Evolutionary conservation across 2,329 filamentous ascomycete species (phyloP).

Genomic region (Ophiostoma novo-ulmi): DNA sequence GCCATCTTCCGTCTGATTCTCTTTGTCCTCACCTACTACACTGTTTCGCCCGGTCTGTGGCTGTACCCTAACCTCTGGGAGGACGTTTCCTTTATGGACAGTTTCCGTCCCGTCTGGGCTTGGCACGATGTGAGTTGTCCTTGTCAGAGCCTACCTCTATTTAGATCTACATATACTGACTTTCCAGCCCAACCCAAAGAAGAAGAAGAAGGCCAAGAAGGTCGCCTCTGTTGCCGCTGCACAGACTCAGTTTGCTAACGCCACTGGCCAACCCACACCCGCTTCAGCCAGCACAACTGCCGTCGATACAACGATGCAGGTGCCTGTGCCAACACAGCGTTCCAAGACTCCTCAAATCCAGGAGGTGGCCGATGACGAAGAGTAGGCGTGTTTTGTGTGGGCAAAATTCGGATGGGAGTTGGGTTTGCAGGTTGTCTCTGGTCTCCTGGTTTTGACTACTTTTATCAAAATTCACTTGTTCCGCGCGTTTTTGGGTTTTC

Average conservation of each 20-base stretch:
- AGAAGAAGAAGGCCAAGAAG: conserved; percentile 53
- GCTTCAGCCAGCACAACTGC: conserved; percentile 53
- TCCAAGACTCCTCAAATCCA: conserved; percentile 38
- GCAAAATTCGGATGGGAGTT: neutral
- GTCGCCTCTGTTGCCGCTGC: conserved; percentile 31
- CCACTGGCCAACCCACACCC: conserved; percentile 50
- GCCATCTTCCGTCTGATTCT: conserved; percentile 93
- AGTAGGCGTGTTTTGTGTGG: neutral
- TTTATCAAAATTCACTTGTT: neutral
- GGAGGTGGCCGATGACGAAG: conserved; percentile 36
- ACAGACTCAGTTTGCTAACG: conserved; percentile 45
- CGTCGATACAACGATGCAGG: conserved; percentile 50
- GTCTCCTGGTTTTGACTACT: neutral
- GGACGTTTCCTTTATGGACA: conserved; percentile 97
- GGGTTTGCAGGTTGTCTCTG: neutral
- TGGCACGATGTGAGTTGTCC: conserved; percentile 79
- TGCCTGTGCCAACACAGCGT: conserved; percentile 34
- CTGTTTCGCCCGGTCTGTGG: conserved; percentile 83
- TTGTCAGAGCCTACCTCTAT: neutral
- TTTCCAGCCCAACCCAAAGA: conserved; percentile 43
- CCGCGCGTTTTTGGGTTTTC: neutral
- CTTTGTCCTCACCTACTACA: conserved; percentile 88
- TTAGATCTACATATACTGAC: conserved; percentile 23
- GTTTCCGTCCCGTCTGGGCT: conserved; percentile 91
- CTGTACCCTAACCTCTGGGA: conserved; percentile 97